Evolutionary conservation across 768 basidiomycete genomes (phyloP), one percentile per base, ranked within the genome.

Genomic region (Tricholoma terreum): DNA sequence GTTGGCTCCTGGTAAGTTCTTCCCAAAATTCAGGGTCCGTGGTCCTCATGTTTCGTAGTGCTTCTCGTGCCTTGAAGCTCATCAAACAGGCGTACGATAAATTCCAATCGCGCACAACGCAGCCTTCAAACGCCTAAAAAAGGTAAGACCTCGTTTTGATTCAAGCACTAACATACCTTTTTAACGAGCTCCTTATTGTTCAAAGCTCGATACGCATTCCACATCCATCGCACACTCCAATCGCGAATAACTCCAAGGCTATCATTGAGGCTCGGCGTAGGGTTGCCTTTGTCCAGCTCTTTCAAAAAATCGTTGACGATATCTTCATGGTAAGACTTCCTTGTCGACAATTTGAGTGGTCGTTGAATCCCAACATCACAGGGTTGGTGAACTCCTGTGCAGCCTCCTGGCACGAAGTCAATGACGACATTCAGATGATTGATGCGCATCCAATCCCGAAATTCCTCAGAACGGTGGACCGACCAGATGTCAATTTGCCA

Each of bases 341-440:
- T 66, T 21, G 73, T 65, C 5, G 70, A 67, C 4, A 62, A 66
- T 57, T 79, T 79, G 57, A 79, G 57, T 51, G 24, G 45, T 3
- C 4, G 24, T 60, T 78, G 78, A 36, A 76, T 70, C 3, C 75
- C 74, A 33, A 75, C 70, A 61, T 77, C 70, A 38, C 66, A 71
- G 11, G 71, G 68, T 58, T 73, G 73, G 11, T 51, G 57, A 12
- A 73, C 55, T 9, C 71, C 65, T 0, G 75, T 76, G 54, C 67
- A 69, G 10, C 73, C 68, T 9, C 69, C 70, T 35, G 75, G 71
- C n/a, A 77, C 61, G 55, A 63, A 73, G 24, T 58, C 45, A 14
- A 73, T 6, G 9, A 70, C 65, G 54, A 73, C 69, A 14, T 45
- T 67, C 5, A 65, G 66, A 52, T 73, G 67, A 14, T 46, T 46